phyloP scores from a whole-genome alignment of 2,329 filamentous ascomycete genomes.

The Huntiella decipiens region DNA sequence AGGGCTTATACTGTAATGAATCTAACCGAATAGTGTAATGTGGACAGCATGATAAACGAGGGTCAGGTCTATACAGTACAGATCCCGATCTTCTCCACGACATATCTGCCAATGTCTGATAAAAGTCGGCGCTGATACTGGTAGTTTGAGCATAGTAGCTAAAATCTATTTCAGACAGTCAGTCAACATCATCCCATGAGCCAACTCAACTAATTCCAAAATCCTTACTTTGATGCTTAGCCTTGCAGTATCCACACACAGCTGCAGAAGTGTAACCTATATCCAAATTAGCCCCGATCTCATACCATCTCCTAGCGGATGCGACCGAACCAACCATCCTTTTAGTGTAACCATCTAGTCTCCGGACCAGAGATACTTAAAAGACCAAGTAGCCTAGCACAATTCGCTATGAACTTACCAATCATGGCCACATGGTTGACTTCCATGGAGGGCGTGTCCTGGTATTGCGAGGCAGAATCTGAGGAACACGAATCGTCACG shows the following conservation, averaged over 20 bases:
- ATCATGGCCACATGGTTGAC: too few relatives aligned
- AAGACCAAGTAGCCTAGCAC: too few relatives aligned
- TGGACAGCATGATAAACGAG: constrained; percentile 68
- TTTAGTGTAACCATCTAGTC: too few relatives aligned
- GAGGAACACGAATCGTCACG: too few relatives aligned
- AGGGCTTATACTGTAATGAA: constrained; percentile 41
- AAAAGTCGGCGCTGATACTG: constrained; percentile 44
- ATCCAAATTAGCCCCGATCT: background rate
- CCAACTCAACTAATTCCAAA: too few relatives aligned
- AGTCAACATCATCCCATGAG: too few relatives aligned
- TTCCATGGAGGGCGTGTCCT: too few relatives aligned
- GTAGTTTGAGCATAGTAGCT: constrained; percentile 51
- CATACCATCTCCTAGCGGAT: too few relatives aligned
- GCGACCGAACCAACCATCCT: too few relatives aligned
- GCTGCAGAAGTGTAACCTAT: constrained; percentile 3
- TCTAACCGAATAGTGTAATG: constrained; percentile 72
- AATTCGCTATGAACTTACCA: too few relatives aligned
- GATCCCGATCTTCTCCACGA: constrained; percentile 59
- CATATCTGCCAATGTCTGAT: constrained; percentile 53
- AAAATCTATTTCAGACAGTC: constrained; percentile 31
- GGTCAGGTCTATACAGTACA: constrained; percentile 61
- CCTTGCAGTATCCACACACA: constrained; percentile 7
- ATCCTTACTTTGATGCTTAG: constrained; percentile 5
- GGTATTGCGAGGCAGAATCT: too few relatives aligned
- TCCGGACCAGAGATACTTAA: too few relatives aligned